Evolutionary conservation across 2,329 filamentous ascomycete species (phyloP).

Genomic region (Penicillium sp.): DNA sequence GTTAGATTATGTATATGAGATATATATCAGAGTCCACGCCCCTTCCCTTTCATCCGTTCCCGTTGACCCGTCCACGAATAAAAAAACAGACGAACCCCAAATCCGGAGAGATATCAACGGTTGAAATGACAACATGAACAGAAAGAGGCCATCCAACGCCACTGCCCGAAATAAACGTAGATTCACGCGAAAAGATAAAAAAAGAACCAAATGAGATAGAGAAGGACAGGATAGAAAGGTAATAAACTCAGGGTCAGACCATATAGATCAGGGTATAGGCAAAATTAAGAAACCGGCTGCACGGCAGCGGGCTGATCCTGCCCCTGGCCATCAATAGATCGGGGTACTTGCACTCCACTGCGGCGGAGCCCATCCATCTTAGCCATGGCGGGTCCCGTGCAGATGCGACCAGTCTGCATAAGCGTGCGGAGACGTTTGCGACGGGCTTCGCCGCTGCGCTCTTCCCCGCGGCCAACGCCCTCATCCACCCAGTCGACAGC

Average conservation of each 20-base stretch:
- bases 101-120: constrained; percentile 15
- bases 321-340: constrained; percentile 26
- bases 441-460: constrained; percentile 46
- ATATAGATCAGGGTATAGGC: not conserved
- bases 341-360: constrained; percentile 30
- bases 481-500: constrained; percentile 83
- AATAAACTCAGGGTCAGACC: not conserved
- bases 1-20: constrained; percentile 16
- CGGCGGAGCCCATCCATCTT: constrained; percentile 36
- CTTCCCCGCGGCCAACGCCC: constrained; percentile 47
- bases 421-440: constrained; percentile 49
- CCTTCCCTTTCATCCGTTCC: constrained; percentile 21
- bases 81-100: not conserved
- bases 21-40: not conserved
- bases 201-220: not conserved
- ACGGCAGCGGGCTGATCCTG: constrained; percentile 28
- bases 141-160: not conserved
- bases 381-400: constrained; percentile 38
- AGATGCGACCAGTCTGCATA: constrained; percentile 44
- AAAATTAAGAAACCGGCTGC: constrained; percentile 31
- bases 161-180: constrained; percentile 1
- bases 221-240: constrained; percentile 2
- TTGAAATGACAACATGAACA: constrained; percentile 9
- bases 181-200: constrained; percentile 3
- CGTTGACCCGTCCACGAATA: constrained; percentile 20